These are phyloP conservation scores for Tetrapisispora fleetii DNA, from an alignment of 805 yeast genomes.

Conservation along the genomic window DNA sequence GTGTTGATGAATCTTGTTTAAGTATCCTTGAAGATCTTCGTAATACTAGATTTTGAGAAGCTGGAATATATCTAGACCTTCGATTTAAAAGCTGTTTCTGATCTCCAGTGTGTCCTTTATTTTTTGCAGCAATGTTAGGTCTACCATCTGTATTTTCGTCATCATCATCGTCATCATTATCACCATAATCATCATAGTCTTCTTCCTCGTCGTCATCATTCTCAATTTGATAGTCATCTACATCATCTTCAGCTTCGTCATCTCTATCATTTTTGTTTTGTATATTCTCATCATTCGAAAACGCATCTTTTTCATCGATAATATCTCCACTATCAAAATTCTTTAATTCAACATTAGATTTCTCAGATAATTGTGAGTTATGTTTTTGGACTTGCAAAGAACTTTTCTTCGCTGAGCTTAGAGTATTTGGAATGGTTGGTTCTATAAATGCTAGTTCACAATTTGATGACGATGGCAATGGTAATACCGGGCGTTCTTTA, in stretches of 20 bases:
- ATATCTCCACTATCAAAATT: constrained; percentile 10
- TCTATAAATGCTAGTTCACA: constrained; percentile 5
- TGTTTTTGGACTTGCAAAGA: not conserved
- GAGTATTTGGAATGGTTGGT: constrained; percentile 5
- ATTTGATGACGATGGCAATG: constrained; percentile 9
- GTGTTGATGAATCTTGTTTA: not conserved
- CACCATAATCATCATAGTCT: constrained; percentile 4
- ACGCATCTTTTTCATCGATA: constrained; percentile 10
- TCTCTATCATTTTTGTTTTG: constrained; percentile 6
- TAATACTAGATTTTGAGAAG: not conserved
- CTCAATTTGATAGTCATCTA: constrained; percentile 9
- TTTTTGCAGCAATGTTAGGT: too few species aligned
- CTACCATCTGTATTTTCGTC: too few species aligned
- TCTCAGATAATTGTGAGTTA: constrained; percentile 19
- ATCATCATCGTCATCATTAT: constrained; percentile 3
- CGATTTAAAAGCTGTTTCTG: not conserved
- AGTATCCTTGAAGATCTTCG: not conserved
- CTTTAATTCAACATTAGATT: constrained; percentile 6
- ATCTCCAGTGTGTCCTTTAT: too few species aligned
- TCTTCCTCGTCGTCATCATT: constrained; percentile 14
- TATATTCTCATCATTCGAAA: too few species aligned
- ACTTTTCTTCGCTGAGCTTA: not conserved
- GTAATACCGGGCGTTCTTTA: constrained; percentile 2
- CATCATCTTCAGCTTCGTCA: constrained; percentile 11
- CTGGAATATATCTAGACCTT: not conserved